Evolutionary conservation across 1,139 yeast species (phyloP).

Genomic region (Protomyces arabidopsidicola): DNA sequence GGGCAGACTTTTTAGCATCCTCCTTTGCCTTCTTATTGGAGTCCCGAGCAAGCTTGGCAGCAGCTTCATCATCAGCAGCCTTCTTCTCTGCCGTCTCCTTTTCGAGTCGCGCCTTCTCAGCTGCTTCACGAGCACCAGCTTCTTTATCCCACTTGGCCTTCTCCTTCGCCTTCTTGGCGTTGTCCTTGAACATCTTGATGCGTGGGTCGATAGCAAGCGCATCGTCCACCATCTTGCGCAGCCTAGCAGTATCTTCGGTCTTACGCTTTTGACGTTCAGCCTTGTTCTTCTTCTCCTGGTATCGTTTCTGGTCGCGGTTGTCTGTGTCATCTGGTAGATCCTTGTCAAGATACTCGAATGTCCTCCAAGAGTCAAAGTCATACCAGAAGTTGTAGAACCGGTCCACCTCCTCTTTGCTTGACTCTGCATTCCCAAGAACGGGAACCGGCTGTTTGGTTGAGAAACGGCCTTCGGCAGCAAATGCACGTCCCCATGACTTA

Average conservation of each 20-base stretch:
- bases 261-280: slow-evolving; percentile 96
- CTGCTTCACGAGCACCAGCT: slow-evolving; percentile 92
- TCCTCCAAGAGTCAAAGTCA: slow-evolving; percentile 96
- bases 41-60: slow-evolving; percentile 57
- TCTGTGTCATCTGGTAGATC: slow-evolving; percentile 99
- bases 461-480: slow-evolving; percentile 84
- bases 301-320: slow-evolving; percentile 97
- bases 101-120: slow-evolving; percentile 77
- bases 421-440: slow-evolving; percentile 59
- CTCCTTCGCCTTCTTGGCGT: slow-evolving; percentile 92
- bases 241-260: slow-evolving; percentile 92
- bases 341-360: slow-evolving; percentile 96
- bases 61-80: slow-evolving; percentile 67
- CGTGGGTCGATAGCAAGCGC: slow-evolving; percentile 91
- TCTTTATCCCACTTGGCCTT: slow-evolving; percentile 96
- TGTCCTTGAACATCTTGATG: slow-evolving; percentile 86
- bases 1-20: slow-evolving; percentile 93
- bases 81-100: slow-evolving; percentile 81
- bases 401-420: slow-evolving; percentile 80
- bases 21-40: slow-evolving; percentile 83
- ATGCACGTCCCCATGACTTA: slow-evolving; percentile 89
- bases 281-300: slow-evolving; percentile 93
- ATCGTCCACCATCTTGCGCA: slow-evolving; percentile 80
- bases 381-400: slow-evolving; percentile 87
- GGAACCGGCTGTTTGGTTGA: slow-evolving; percentile 90